Evolutionary conservation across 108 stramenopile genomes (phyloP), one percentile per base, ranked within the genome.

Genomic region (Thalassiosira profunda): DNA sequence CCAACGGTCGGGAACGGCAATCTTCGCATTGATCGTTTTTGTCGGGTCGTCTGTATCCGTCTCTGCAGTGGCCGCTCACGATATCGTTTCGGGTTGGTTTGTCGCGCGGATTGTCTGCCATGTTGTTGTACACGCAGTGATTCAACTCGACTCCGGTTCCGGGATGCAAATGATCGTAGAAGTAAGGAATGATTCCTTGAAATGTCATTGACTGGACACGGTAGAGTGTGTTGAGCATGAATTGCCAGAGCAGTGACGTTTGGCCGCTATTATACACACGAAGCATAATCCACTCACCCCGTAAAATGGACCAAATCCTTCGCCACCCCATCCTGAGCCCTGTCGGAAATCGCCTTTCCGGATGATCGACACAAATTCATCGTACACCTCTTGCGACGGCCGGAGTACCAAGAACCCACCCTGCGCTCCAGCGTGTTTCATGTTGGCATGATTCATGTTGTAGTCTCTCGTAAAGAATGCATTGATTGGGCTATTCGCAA

Each of bases 141-240:
- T 89, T 84, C 63, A 92, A 63, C 48, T 91, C 92, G 5, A 92
- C 72, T 29, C 84, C 87, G 20, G 83, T 81, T 9, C 76, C 79
- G 9, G 81, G 79, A 59, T 91, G 91, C 2, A 90, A 42, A 49
- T 87, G 52, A 61, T 87, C 83, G 55, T 97, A 98, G 64, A 81
- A 99, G 79, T 98, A 98, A 8, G 98, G 93, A 64, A 99, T 82
- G n/a, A 99, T 75, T 0, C 97, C 97, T 58, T 97, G 97, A 58
- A 97, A 92, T 12, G 96, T 95, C 80, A 93, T 89, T 24, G 86
- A 78, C 34, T 66, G 14, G 2, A n/a, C n/a, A n/a, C n/a, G n/a
- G n/a, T n/a, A n/a, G n/a, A n/a, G n/a, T n/a, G n/a, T n/a, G n/a
- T n/a, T n/a, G n/a, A n/a, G n/a, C n/a, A n/a, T n/a, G n/a, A n/a